These are phyloP conservation scores for Cytospora piceicola DNA, from an alignment of 2,329 filamentous ascomycete species.

Conservation along the genomic window DNA sequence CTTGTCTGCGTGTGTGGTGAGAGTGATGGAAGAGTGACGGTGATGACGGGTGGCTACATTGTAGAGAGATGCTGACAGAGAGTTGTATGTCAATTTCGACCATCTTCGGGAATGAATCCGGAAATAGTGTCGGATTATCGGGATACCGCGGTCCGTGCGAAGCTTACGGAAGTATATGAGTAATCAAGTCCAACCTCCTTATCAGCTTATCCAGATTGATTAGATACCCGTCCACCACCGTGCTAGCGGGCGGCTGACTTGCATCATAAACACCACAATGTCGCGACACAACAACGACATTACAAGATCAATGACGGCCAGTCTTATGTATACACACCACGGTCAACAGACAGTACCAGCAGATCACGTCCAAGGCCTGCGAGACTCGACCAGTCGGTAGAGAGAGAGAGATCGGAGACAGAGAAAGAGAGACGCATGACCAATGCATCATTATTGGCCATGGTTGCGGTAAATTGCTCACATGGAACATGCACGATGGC, in stretches of 20 bases:
- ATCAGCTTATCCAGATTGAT: neutral
- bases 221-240: neutral
- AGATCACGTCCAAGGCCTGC: neutral
- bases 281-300: too few species aligned
- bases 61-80: too few species aligned
- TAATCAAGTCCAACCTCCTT: neutral
- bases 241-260: neutral
- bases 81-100: neutral
- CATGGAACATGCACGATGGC: slow-evolving; percentile 32
- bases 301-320: neutral
- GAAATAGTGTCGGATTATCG: neutral
- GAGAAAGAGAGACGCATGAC: neutral
- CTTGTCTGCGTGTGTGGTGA: neutral
- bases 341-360: neutral
- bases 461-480: neutral
- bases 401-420: too few species aligned
- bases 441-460: neutral
- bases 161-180: neutral
- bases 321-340: neutral
- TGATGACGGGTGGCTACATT: neutral
- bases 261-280: neutral
- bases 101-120: neutral
- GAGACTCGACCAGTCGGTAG: neutral
- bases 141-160: neutral
- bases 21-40: neutral